Evolutionary conservation across 129 eudicot genomes (phyloP), one percentile per base, ranked within the genome.

Genomic region (Daucus carota): DNA sequence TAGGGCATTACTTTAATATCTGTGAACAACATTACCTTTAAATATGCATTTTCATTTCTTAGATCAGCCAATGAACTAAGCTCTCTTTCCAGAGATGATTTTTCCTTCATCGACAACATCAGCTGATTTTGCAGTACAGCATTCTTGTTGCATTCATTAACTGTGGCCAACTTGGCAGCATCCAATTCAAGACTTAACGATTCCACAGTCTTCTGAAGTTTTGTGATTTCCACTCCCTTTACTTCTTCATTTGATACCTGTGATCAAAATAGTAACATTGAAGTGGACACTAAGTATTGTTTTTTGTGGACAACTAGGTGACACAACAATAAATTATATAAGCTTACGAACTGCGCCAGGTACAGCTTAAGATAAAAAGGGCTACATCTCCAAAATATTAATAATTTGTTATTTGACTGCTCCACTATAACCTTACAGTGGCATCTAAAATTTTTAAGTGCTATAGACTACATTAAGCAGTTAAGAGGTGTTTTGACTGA

Each of bases 171-270:
- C 76, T 88, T 92, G 29, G 97, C 94, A 59, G 96, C 93, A 66
- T 95, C 95, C 41, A 92, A 80, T 79, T 88, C 99, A 62, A 95
- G 84, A 50, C 41, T 81, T 59, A 92, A 45, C 8, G 99, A 84
- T 80, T 88, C 90, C 75, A 95, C 84, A 20, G 82, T 84, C 79
- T 87, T 95, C 68, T 85, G 92, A 82, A 91, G 92, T 86, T 89
- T 95, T 54, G 97, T 72, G 24, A 89, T 79, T 86, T 95, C 99
- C 46, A 83, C 87, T 29, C 87, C 74, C 79, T 89, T 95, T 32
- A 87, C 83, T 85, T 92, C 99, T 18, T 95, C 99, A 68, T 85
- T 88, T 12, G 97, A 85, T 46, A 88, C 88, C 99, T 95, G 96
- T 77, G 81, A 33, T 75, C 74, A 57, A 73, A 52, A 75, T 62